Percentiles rank a stretch among this genome's conserved stretches.
These are phyloP conservation scores for Erodium trifolium DNA, from an alignment of 441 rosid genomes.

Conservation along the genomic window DNA sequence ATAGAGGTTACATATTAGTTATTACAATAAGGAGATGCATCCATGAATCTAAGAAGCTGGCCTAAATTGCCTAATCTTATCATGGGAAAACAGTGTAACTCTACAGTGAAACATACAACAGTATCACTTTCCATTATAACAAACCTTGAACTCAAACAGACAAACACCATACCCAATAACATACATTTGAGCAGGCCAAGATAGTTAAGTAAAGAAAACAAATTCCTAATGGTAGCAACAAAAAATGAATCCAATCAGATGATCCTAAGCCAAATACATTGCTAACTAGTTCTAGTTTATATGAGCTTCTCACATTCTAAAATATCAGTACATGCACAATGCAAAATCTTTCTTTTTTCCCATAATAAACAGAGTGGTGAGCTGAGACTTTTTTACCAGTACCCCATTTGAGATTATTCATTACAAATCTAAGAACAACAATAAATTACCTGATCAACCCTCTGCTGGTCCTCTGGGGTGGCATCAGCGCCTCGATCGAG, in stretches of 20 bases:
- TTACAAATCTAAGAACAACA: not conserved
- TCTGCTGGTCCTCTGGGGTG: slow-evolving; percentile 62
- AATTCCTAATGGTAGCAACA: not conserved
- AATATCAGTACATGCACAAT: not conserved
- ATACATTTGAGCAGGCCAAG: not conserved
- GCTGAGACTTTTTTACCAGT: not conserved
- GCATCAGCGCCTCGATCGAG: slow-evolving; percentile 85
- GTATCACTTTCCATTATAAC: not conserved
- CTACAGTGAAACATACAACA: not conserved
- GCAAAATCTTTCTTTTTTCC: not conserved
- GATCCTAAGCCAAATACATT: not conserved
- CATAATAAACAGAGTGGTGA: not conserved
- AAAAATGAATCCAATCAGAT: not conserved
- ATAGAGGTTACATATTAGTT: not conserved
- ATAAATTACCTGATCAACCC: slow-evolving; percentile 38
- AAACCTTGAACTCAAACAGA: not conserved
- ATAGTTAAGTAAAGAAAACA: not conserved
- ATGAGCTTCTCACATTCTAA: not conserved
- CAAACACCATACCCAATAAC: not conserved
- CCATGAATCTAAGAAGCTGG: not conserved
- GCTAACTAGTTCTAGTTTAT: not conserved
- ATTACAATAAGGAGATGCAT: not conserved
- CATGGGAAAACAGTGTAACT: not conserved
- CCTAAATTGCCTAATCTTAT: no score
- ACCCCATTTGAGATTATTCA: not conserved